Evolutionary conservation across 768 basidiomycete genomes (phyloP), one percentile per base, ranked within the genome.

Genomic region (Suillus lakei): DNA sequence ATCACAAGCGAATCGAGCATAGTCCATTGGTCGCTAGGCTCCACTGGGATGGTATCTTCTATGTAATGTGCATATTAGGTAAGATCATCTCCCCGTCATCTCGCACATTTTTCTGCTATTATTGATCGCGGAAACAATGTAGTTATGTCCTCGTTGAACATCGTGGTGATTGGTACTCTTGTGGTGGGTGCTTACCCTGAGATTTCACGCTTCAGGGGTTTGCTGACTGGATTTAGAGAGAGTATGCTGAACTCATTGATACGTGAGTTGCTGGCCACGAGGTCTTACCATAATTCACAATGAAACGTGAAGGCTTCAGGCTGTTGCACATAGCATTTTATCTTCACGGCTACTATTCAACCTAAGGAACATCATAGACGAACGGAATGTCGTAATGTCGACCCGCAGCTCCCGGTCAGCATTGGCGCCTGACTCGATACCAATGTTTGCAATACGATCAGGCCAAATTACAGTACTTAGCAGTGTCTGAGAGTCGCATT

Each of bases 161-260:
- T 62, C 36, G 7, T 21, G 12, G 62, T 55, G 28, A 9, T 62
- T 2, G 5, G 32, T 36, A n/a, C 32, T 12, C 50, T 61, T 48
- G 43, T 39, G 21, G 34, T 5, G 26, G 18, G 34, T 38, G 7
- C 34, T 36, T 15, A 32, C 32, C 32, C 30, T 61, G 21, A 12
- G 8, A 58, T 62, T 28, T 41, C 62, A 63, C 51, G 21, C 39
- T 60, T 15, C 61, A 38, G 54, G 38, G 26, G 30, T 39, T 51
- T 58, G 7, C 13, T 36, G 34, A 56, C 32, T 38, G 13, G n/a
- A 23, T 53, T 23, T 21, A 54, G 41, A 28, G 36, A 5, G 46
- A 51, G 30, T 32, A 53, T 50, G 12, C 28, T 30, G 28, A 36
- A 51, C 32, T 36, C 48, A 36, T 62, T 12, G 61, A 62, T 62